Evolutionary conservation across 164 flowering plant species (phyloP), one percentile per base, ranked within the genome.

Genomic region (Chloranthus sessilifolius): DNA sequence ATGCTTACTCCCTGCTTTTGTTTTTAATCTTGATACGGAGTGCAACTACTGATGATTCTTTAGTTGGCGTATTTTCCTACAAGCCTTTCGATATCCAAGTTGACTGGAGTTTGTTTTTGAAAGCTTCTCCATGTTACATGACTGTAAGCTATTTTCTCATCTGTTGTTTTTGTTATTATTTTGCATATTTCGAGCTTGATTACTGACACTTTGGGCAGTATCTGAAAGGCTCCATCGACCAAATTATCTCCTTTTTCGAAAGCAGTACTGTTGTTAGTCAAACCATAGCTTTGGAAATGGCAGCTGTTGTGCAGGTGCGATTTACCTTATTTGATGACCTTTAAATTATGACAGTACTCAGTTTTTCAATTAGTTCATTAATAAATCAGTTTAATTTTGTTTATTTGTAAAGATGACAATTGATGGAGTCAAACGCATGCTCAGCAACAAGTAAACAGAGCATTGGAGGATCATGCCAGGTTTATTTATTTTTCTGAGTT

Each of bases 41-140:
- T 77, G 99, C 95, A 40, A 59, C 80, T 47, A 26, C 65, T 25
- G 46, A 52, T 52, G 81, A 87, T 68, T 94, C 99, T 26, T 70
- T 94, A 42, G 82, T 83, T 65, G 97, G 84, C 38, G 66, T 77
- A 19, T 94, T 86, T 69, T 61, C 76, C 47, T 83, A 78, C 64
- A 94, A 89, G 72, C 99, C 99, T 38, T 82, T 87, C 58, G 88
- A 87, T 72, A 60, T 63, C n/a, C 67, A 84, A 33, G 75, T 87
- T 43, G 99, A 94, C 68, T 94, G 99, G 99, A 94, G 96, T 62
- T 34, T 94, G 78, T 74, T 76, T 72, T 86, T 70, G 16, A 94
- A 78, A 75, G 99, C 99, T 59, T 84, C 99, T 51, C 99, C 99
- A 12, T 94, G 97, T 69, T 89, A 94, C 62, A 68, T 89, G 81